phyloP scores from a whole-genome alignment of 257 asterid genomes.

The Coffea eugenioides region DNA sequence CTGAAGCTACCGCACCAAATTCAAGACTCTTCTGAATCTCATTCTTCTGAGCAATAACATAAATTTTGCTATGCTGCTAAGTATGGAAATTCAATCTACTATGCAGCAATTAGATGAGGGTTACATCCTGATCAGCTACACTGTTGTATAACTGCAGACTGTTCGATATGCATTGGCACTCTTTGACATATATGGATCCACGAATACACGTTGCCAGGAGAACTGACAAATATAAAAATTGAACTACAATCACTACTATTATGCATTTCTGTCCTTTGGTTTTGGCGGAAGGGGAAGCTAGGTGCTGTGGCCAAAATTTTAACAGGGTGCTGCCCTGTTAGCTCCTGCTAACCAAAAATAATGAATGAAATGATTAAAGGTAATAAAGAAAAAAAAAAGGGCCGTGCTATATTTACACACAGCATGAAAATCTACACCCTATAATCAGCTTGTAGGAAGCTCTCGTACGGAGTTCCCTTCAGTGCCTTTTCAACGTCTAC shows the following conservation, averaged over 20 bases:
- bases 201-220: not conserved
- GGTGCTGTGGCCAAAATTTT: constrained; percentile 43
- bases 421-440: constrained; percentile 37
- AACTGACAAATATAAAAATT: not conserved
- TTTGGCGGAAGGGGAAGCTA: constrained; percentile 9
- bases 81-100: not conserved
- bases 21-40: not conserved
- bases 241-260: not conserved
- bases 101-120: not conserved
- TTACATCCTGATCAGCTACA: not conserved
- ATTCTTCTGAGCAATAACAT: not conserved
- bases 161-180: not conserved
- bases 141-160: not conserved
- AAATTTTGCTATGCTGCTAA: not conserved
- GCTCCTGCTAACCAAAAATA: constrained; percentile 50
- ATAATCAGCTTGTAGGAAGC: constrained; percentile 62
- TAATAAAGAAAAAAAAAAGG: not conserved
- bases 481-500: constrained; percentile 64
- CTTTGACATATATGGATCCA: not conserved
- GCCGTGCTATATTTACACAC: constrained; percentile 33
- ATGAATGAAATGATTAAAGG: constrained; percentile 34
- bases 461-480: constrained; percentile 66
- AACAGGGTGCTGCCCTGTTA: constrained; percentile 39
- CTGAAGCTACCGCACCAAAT: not conserved
- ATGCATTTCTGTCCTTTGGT: not conserved